phyloP scores from a whole-genome alignment of 768 basidiomycete species.

The Inosperma sp. region DNA sequence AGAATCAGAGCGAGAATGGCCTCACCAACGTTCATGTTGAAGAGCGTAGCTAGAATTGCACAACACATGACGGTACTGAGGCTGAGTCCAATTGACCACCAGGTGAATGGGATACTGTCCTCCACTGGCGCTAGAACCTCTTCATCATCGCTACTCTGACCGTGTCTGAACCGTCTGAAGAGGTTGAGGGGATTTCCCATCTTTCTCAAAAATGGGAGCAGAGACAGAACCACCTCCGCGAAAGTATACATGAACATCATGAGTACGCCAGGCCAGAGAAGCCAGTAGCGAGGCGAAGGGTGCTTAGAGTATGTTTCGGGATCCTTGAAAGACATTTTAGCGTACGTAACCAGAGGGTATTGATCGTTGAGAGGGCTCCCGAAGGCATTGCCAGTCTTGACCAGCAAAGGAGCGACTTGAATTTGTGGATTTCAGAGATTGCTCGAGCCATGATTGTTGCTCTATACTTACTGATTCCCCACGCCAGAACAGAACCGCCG shows the following conservation, averaged over 20 bases:
- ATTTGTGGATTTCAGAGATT: neutral
- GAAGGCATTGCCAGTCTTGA: slow-evolving; percentile 50
- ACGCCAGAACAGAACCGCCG: slow-evolving; percentile 51
- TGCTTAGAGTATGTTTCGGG: slow-evolving; percentile 35
- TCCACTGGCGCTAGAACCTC: slow-evolving; percentile 48
- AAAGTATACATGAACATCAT: slow-evolving; percentile 61
- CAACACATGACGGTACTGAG: slow-evolving; percentile 45
- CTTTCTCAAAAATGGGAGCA: slow-evolving; percentile 27
- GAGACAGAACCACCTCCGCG: slow-evolving; percentile 44
- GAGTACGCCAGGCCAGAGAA: slow-evolving; percentile 59
- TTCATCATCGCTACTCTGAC: slow-evolving; percentile 17
- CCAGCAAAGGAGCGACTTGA: slow-evolving; percentile 47
- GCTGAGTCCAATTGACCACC: slow-evolving; percentile 52
- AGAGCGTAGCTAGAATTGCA: slow-evolving; percentile 50
- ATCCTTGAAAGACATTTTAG: slow-evolving; percentile 43
- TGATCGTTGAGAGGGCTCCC: slow-evolving; percentile 35
- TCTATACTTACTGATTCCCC: slow-evolving; percentile 47
- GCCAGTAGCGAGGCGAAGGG: slow-evolving; percentile 58
- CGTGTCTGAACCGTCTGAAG: slow-evolving; percentile 27
- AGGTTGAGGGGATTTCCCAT: slow-evolving; percentile 25
- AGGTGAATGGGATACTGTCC: slow-evolving; percentile 51
- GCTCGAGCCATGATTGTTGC: neutral
- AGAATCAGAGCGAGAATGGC: slow-evolving; percentile 53
- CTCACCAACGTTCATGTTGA: slow-evolving; percentile 55
- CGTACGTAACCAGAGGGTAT: slow-evolving; percentile 42